Evolutionary conservation across 176 grass and related monocot genomes (phyloP).

Genomic region (Areca catechu): DNA sequence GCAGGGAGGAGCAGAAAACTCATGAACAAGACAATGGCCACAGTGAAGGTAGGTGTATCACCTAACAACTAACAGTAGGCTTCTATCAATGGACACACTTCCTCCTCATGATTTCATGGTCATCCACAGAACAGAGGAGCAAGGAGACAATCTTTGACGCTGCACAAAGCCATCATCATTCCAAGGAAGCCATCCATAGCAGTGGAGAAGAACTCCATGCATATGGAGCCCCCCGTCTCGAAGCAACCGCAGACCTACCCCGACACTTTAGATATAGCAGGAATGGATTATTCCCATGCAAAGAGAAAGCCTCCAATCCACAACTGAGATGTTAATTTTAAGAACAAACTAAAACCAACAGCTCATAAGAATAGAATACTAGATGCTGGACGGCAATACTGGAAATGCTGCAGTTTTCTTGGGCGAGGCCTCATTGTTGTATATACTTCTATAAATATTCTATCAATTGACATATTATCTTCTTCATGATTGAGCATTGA

Average conservation of each 20-base stretch:
- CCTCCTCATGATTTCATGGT: not conserved
- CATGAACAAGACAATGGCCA: conserved; percentile 9
- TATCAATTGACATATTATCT: conserved; percentile 16
- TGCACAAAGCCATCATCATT: not conserved
- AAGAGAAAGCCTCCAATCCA: conserved; percentile 85
- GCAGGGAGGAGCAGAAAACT: conserved; percentile 33
- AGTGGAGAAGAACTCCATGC: not conserved
- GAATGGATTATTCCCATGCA: conserved; percentile 96
- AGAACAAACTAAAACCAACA: conserved; percentile 4
- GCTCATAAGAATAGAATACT: conserved; percentile 36
- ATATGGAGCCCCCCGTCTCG: not conserved
- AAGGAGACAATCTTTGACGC: not conserved
- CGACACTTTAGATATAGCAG: conserved; percentile 72
- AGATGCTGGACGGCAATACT: conserved; percentile 62
- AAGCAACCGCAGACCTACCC: conserved; percentile 18
- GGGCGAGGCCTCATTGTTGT: conserved; percentile 29
- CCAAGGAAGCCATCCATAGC: not conserved
- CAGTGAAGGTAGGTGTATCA: conserved; percentile 11
- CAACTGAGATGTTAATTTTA: conserved; percentile 42
- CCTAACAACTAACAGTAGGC: not conserved
- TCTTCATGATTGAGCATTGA: conserved; percentile 6
- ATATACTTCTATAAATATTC: conserved; percentile 21
- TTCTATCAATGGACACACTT: not conserved
- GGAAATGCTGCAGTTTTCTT: conserved; percentile 89
- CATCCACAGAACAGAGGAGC: conserved; percentile 19